These are phyloP conservation scores for Globisporangium nodosum DNA, from an alignment of 352 stramenopile genomes.

Conservation along the genomic window DNA sequence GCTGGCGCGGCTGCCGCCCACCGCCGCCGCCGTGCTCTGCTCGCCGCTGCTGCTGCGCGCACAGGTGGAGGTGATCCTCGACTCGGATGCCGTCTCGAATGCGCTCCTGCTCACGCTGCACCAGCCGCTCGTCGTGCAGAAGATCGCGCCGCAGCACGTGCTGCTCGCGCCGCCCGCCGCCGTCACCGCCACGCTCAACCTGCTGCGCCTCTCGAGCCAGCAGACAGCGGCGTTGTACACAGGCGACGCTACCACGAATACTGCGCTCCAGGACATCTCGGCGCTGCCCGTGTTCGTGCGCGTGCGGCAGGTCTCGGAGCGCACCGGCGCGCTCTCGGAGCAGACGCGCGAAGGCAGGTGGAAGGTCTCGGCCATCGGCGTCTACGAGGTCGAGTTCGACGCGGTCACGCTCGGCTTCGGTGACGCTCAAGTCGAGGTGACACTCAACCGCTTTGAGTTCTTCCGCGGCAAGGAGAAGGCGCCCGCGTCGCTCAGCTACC, in stretches of 20 bases:
- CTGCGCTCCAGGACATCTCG: constrained; percentile 32
- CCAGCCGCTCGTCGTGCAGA: constrained; percentile 39
- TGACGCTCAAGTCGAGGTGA: constrained; percentile 37
- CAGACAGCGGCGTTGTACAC: constrained; percentile 1
- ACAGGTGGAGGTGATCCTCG: constrained; percentile 52
- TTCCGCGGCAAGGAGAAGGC: constrained; percentile 36
- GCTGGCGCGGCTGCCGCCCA: constrained; percentile 32
- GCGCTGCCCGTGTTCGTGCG: constrained; percentile 48
- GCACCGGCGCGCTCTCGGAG: constrained; percentile 43
- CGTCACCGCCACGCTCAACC: constrained; percentile 43
- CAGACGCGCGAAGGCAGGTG: constrained; percentile 44
- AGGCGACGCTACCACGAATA: neutral
- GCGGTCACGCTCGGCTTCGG: constrained; percentile 52
- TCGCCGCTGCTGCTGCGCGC: constrained; percentile 44
- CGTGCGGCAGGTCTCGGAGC: constrained; percentile 42
- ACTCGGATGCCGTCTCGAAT: constrained; percentile 54
- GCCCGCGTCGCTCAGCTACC: constrained; percentile 37
- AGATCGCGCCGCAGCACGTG: constrained; percentile 50
- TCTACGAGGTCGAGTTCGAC: constrained; percentile 61
- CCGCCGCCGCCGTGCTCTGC: constrained; percentile 32
- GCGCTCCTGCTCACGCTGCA: constrained; percentile 39
- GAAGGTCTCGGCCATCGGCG: constrained; percentile 42
- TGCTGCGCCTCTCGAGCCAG: constrained; percentile 38
- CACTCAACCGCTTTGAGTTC: constrained; percentile 46
- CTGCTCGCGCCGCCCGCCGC: constrained; percentile 40